Conservation (phyloP, 1,284 basidiomycete genomes). For the Kalmanozyma brasiliensis region DNA sequence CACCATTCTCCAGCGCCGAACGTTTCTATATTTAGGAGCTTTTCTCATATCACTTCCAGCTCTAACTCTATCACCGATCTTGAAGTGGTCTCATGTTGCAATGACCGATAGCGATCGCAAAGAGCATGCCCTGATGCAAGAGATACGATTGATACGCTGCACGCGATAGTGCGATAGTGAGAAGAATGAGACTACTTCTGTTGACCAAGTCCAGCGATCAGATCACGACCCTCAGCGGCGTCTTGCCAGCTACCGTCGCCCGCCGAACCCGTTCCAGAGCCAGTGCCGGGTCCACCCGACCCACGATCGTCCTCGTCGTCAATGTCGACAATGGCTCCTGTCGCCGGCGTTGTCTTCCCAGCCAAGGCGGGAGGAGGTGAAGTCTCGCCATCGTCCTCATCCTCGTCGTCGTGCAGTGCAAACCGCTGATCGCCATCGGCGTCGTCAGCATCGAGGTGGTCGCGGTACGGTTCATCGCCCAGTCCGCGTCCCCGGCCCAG, state of each 20-base stretch:
- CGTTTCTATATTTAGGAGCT: too few relatives aligned
- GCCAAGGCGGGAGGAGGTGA: slow-evolving; percentile 4
- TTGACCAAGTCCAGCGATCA: slow-evolving; percentile 19
- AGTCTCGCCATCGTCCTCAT: slow-evolving; percentile 21
- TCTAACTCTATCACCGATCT: too few relatives aligned
- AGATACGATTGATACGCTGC: background rate
- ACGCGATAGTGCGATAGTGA: too few relatives aligned
- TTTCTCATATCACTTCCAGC: too few relatives aligned
- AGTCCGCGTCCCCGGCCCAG: slow-evolving; percentile 10
- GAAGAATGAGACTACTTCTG: background rate
- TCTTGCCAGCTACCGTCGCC: slow-evolving; percentile 47
- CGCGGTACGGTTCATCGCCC: slow-evolving; percentile 33
- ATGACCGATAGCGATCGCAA: too few relatives aligned
- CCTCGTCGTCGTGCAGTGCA: slow-evolving; percentile 30
- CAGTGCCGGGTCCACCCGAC: slow-evolving; percentile 8
- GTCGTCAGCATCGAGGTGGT: slow-evolving; percentile 35
- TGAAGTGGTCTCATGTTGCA: too few relatives aligned
- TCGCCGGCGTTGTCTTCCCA: background rate
- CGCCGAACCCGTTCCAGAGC: slow-evolving; percentile 10
- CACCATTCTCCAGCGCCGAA: too few relatives aligned
- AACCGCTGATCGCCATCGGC: slow-evolving; percentile 28
- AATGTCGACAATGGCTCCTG: slow-evolving; percentile 20
- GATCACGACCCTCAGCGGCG: slow-evolving; percentile 34
- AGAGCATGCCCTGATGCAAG: too few relatives aligned
- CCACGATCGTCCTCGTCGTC: slow-evolving; percentile 22